These are phyloP conservation scores for Claviceps sp. DNA, from an alignment of 2,329 filamentous ascomycete species.

Conservation along the genomic window DNA sequence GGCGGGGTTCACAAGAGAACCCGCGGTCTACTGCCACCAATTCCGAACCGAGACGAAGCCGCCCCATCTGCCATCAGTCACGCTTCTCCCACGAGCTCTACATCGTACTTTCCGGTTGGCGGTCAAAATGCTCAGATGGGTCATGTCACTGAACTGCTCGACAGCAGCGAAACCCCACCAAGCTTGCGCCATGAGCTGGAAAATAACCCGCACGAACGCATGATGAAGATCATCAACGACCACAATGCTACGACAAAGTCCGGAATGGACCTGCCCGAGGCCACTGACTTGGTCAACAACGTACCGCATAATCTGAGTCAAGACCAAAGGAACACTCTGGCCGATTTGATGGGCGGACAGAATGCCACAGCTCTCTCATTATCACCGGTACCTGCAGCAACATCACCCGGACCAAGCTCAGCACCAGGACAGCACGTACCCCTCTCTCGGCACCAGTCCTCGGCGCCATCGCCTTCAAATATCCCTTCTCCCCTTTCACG, in stretches of 20 bases:
- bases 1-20: slow-evolving; percentile 34
- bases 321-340: slow-evolving; percentile 45
- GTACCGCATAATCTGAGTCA: slow-evolving; percentile 40
- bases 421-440: slow-evolving; percentile 1
- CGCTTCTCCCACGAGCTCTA: slow-evolving; percentile 17
- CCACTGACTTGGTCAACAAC: slow-evolving; percentile 35
- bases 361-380: slow-evolving; percentile 9
- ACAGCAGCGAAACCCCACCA: slow-evolving; percentile 36
- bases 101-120: slow-evolving; percentile 12
- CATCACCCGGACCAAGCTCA: slow-evolving; percentile 9
- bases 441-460: slow-evolving; percentile 10
- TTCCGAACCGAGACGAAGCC: slow-evolving; percentile 26
- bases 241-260: slow-evolving; percentile 41
- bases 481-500: slow-evolving; percentile 5
- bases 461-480: slow-evolving; percentile 13
- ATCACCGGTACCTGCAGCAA: slow-evolving; percentile 8
- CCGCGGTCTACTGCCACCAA: slow-evolving; percentile 41
- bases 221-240: slow-evolving; percentile 54
- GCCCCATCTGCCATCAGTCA: slow-evolving; percentile 15
- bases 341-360: slow-evolving; percentile 44
- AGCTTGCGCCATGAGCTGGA: slow-evolving; percentile 43
- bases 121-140: slow-evolving; percentile 33
- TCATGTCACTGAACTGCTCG: slow-evolving; percentile 48
- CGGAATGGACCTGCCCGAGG: slow-evolving; percentile 39
- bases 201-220: slow-evolving; percentile 44